These are phyloP conservation scores for Isatis lusitanica DNA, from an alignment of 441 rosid species.

Conservation along the genomic window DNA sequence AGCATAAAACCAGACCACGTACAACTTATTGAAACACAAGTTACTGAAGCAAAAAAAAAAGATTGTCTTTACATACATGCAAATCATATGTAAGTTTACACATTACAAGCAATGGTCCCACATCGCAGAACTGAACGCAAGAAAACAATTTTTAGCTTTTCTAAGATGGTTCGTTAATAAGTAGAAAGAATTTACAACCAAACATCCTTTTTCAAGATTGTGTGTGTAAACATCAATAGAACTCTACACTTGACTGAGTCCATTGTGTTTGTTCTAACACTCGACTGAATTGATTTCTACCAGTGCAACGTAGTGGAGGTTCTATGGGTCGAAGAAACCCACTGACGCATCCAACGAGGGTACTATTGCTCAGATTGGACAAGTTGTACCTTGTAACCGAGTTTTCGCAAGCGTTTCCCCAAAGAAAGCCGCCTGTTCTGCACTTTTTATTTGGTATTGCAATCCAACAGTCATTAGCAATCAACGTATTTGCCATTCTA, in stretches of 20 bases:
- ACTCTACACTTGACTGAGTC: constrained; percentile 22
- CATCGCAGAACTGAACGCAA: neutral
- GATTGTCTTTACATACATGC: neutral
- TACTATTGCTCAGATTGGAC: constrained; percentile 19
- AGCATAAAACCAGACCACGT: neutral
- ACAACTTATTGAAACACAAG: constrained; percentile 11
- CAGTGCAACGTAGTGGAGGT: constrained; percentile 13
- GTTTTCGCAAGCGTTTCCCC: constrained; percentile 39
- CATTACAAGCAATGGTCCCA: neutral
- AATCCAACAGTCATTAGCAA: constrained; percentile 26
- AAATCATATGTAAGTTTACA: neutral
- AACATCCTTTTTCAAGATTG: neutral
- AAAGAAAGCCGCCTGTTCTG: constrained; percentile 38
- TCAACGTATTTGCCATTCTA: constrained; percentile 17
- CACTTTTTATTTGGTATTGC: constrained; percentile 24
- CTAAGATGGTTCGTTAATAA: neutral
- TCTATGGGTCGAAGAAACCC: constrained; percentile 35
- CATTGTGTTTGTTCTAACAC: neutral
- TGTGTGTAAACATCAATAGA: neutral
- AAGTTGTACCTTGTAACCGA: constrained; percentile 41
- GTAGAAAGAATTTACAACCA: constrained; percentile 5
- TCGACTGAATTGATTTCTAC: constrained; percentile 14
- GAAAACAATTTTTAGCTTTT: neutral
- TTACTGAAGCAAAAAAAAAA: neutral
- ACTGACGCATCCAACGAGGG: constrained; percentile 26